Evolutionary conservation across 78 protist species (phyloP).

Genomic region (Speleostelium caveatum): DNA sequence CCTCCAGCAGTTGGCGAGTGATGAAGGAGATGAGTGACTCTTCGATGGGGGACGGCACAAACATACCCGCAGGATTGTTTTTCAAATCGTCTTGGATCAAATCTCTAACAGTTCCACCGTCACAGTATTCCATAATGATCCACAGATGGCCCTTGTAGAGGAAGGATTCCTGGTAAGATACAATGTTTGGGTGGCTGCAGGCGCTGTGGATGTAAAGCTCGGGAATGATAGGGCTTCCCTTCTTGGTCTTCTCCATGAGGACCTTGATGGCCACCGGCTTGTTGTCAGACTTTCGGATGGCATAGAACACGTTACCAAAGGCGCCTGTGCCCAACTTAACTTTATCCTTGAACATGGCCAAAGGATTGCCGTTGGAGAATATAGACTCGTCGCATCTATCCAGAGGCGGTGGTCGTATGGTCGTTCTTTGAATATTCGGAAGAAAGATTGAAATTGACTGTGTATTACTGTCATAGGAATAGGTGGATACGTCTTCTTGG

Average conservation of each 20-base stretch:
- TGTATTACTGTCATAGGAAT: background rate
- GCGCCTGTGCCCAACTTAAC: constrained; percentile 74
- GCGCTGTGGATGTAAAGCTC: constrained; percentile 62
- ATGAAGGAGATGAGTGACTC: constrained; percentile 52
- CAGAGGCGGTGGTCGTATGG: constrained; percentile 26
- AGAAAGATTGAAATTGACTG: constrained; percentile 29
- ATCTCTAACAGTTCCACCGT: constrained; percentile 72
- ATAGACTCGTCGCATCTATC: constrained; percentile 64
- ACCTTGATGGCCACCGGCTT: constrained; percentile 67
- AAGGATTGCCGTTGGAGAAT: constrained; percentile 47
- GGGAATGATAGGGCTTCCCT: constrained; percentile 55
- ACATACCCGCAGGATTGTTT: background rate
- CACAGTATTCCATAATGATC: constrained; percentile 75
- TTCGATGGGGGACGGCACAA: constrained; percentile 17
- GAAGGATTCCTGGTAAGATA: constrained; percentile 24
- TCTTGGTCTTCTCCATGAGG: constrained; percentile 61
- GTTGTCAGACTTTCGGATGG: constrained; percentile 26
- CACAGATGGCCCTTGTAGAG: constrained; percentile 68
- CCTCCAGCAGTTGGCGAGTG: constrained; percentile 27
- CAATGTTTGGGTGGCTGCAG: constrained; percentile 45
- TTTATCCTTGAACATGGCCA: constrained; percentile 43
- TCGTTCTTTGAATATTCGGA: constrained; percentile 1
- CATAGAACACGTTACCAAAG: constrained; percentile 75
- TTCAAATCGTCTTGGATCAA: constrained; percentile 60
- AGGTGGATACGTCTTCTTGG: background rate